Percentiles rank a stretch among this genome's conserved stretches.
Conservation (phyloP, 495 filamentous ascomycete genomes). For the Pyrenopolyporus hunteri region DNA sequence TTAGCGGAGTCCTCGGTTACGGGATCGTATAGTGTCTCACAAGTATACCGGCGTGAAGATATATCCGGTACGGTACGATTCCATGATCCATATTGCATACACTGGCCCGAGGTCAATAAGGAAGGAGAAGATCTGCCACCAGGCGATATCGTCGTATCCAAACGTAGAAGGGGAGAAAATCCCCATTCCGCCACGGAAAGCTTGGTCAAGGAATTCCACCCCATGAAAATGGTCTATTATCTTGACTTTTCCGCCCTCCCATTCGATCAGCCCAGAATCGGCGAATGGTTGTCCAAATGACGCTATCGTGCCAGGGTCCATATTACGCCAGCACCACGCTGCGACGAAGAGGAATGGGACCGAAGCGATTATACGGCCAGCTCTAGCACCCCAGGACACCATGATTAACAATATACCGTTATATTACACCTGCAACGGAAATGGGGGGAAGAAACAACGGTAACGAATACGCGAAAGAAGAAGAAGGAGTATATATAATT, state of each 20-base stretch:
- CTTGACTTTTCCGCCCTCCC: slow-evolving; percentile 15
- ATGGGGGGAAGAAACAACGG: neutral
- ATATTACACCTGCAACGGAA: neutral
- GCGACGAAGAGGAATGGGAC: slow-evolving; percentile 19
- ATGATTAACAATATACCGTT: neutral
- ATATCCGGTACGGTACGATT: slow-evolving; percentile 12
- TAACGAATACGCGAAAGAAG: neutral
- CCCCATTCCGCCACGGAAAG: slow-evolving; percentile 14
- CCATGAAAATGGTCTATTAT: slow-evolving; percentile 24
- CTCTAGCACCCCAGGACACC: neutral
- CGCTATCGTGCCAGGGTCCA: slow-evolving; percentile 19
- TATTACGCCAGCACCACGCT: slow-evolving; percentile 6
- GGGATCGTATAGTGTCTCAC: slow-evolving; percentile 1
- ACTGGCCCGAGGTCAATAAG: slow-evolving; percentile 19
- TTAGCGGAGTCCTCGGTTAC: neutral
- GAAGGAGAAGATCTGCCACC: slow-evolving; percentile 30
- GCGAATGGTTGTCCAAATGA: slow-evolving; percentile 3
- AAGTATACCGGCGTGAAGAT: slow-evolving; percentile 13
- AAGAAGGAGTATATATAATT: neutral
- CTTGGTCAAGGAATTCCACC: slow-evolving; percentile 10
- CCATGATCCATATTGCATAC: slow-evolving; percentile 27
- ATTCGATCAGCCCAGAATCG: slow-evolving; percentile 21
- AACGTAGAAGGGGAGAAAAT: slow-evolving; percentile 19
- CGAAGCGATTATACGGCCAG: slow-evolving; percentile 4
- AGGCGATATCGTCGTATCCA: slow-evolving; percentile 15